phyloP scores from a whole-genome alignment of 805 yeast genomes.

The Candida yuanshanica region DNA sequence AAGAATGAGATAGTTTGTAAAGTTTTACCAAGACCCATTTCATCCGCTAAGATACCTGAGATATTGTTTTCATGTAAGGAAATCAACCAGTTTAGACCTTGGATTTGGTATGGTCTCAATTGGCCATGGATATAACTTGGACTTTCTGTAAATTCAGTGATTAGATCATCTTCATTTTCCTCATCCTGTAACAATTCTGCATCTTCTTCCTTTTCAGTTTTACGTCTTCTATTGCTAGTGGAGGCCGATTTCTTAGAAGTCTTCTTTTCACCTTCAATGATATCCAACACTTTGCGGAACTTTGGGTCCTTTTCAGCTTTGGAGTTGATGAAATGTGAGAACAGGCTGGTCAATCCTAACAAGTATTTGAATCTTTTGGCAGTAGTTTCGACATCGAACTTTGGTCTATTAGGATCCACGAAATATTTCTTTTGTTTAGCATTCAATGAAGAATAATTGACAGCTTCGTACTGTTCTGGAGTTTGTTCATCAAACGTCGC shows the following conservation, averaged over 20 bases:
- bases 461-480: conserved; percentile 3
- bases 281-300: conserved; percentile 46
- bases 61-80: conserved; percentile 61
- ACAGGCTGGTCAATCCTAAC: conserved; percentile 58
- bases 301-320: conserved; percentile 58
- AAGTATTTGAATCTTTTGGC: conserved; percentile 63
- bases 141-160: conserved; percentile 75
- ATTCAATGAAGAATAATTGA: conserved; percentile 4
- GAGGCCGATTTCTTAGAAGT: conserved; percentile 13
- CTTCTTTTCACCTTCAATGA: conserved; percentile 28
- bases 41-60: conserved; percentile 78
- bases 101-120: conserved; percentile 70
- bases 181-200: conserved; percentile 65
- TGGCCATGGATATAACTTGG: conserved; percentile 68
- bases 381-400: conserved; percentile 52
- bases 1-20: conserved; percentile 66
- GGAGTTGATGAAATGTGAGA: conserved; percentile 60
- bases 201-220: conserved; percentile 75
- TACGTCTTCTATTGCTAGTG: conserved; percentile 47
- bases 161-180: conserved; percentile 29
- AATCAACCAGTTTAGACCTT: conserved; percentile 76
- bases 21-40: conserved; percentile 83
- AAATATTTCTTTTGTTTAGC: conserved; percentile 26
- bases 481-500: not conserved
- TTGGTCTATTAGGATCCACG: conserved; percentile 28